phyloP scores from a whole-genome alignment of 768 basidiomycete genomes.

The Pulveroboletus sp. region DNA sequence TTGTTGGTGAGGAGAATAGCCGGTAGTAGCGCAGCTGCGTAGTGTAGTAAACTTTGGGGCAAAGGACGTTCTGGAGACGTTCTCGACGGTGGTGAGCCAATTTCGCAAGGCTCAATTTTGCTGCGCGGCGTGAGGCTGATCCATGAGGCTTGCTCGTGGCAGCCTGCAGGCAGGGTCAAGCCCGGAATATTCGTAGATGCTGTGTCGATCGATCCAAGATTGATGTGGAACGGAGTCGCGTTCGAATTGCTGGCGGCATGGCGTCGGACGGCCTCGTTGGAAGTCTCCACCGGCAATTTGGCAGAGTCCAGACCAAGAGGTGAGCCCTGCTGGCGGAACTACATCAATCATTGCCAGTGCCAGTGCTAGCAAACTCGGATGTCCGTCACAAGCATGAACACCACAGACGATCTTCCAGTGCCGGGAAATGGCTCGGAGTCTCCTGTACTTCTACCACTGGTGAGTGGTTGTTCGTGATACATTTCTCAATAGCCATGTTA shows the following conservation, averaged over 20 bases:
- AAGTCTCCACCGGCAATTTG: no score
- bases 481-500: not conserved
- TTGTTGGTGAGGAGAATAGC: constrained; percentile 1
- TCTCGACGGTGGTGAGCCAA: not conserved
- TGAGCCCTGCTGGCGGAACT: not conserved
- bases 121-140: not conserved
- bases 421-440: not conserved
- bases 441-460: not conserved
- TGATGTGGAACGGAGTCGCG: not conserved
- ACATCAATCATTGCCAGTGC: not conserved
- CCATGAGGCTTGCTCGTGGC: constrained; percentile 19
- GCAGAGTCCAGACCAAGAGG: not conserved
- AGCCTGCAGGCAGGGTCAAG: constrained; percentile 6
- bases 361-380: no score
- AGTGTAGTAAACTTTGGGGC: not conserved
- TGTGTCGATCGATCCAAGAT: not conserved
- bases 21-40: no score
- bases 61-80: not conserved
- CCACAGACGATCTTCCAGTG: not conserved
- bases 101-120: not conserved
- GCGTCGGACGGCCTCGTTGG: constrained; percentile 1
- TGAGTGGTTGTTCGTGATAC: constrained; percentile 1
- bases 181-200: constrained; percentile 1
- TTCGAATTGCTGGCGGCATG: no score
- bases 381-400: constrained; percentile 1